A percentile compares a stretch with the other conserved stretches of the same genome.
Evolutionary conservation across 1,139 yeast genomes (phyloP).

Genomic region (Hyphopichia burtonii): DNA sequence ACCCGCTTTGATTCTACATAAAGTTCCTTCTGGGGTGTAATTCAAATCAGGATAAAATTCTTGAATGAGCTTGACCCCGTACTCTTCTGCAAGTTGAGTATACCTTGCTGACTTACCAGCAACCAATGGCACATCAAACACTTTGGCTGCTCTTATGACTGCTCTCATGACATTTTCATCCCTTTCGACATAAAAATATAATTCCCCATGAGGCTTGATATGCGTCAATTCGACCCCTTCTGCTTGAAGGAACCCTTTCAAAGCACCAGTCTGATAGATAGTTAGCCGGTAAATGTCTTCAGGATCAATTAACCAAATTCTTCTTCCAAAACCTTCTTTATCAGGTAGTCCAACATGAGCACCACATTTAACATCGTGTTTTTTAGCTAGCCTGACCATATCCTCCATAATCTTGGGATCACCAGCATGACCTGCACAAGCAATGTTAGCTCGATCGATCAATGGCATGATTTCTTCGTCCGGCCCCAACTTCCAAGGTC

Average conservation of each 20-base stretch:
- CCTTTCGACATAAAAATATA: conserved; percentile 33
- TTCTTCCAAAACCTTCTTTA: conserved; percentile 35
- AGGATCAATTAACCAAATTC: conserved; percentile 29
- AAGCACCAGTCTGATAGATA: conserved; percentile 38
- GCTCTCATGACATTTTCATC: conserved; percentile 34
- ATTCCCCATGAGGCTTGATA: conserved; percentile 38
- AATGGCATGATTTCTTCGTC: conserved; percentile 38
- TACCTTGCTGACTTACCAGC: conserved; percentile 26
- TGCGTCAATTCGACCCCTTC: conserved; percentile 31
- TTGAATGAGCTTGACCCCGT: conserved; percentile 32
- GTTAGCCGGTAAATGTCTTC: conserved; percentile 34
- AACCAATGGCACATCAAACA: conserved; percentile 29
- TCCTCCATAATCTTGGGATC: conserved; percentile 31
- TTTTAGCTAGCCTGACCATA: conserved; percentile 31
- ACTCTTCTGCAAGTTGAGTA: conserved; percentile 21
- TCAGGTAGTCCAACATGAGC: conserved; percentile 42
- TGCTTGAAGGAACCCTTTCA: conserved; percentile 33
- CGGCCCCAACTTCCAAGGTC: conserved; percentile 37
- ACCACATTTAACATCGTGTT: conserved; percentile 30
- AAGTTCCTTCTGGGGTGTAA: conserved; percentile 26
- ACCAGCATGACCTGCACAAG: conserved; percentile 42
- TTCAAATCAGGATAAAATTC: conserved; percentile 36
- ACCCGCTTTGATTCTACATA: conserved; percentile 22
- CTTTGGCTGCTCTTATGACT: conserved; percentile 33
- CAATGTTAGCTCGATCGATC: conserved; percentile 38